Percentiles rank a stretch among this genome's conserved stretches.
Conservation (phyloP, 1,284 basidiomycete genomes). For the Crucibulum parvulum region DNA sequence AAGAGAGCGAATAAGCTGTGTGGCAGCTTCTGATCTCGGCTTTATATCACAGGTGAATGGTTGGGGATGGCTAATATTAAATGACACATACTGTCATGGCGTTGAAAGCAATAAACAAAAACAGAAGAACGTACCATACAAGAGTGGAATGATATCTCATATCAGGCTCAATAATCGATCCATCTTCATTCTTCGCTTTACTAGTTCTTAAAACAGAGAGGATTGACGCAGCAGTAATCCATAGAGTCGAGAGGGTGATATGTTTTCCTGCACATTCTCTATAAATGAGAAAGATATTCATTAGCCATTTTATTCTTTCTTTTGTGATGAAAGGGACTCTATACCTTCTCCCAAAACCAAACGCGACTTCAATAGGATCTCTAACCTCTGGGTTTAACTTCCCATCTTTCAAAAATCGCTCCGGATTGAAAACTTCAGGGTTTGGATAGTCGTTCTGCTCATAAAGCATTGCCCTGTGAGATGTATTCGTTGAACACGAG, state of each 20-base stretch:
- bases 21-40: too few relatives aligned
- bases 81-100: too few relatives aligned
- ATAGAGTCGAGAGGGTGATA: conserved; percentile 35
- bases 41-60: too few relatives aligned
- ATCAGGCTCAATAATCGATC: conserved; percentile 25
- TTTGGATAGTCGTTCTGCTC: conserved; percentile 43
- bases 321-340: not conserved
- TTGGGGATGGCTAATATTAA: too few relatives aligned
- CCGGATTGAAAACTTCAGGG: conserved; percentile 45
- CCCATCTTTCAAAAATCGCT: conserved; percentile 40
- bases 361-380: conserved; percentile 30
- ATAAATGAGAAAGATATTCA: not conserved
- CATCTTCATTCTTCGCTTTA: conserved; percentile 25
- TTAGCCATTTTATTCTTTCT: not conserved
- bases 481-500: not conserved
- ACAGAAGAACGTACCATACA: conserved; percentile 10
- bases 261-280: conserved; percentile 55
- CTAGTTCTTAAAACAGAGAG: conserved; percentile 4
- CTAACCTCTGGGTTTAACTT: conserved; percentile 26
- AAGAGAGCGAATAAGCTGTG: too few relatives aligned
- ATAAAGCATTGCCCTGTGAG: conserved; percentile 44
- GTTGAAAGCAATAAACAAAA: too few relatives aligned
- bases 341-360: conserved; percentile 44
- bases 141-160: conserved; percentile 16
- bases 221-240: conserved; percentile 36